A percentile compares a stretch with the other conserved stretches of the same genome.
Evolutionary conservation across 441 rosid genomes (phyloP).

Genomic region (Euphorbia celastroides): DNA sequence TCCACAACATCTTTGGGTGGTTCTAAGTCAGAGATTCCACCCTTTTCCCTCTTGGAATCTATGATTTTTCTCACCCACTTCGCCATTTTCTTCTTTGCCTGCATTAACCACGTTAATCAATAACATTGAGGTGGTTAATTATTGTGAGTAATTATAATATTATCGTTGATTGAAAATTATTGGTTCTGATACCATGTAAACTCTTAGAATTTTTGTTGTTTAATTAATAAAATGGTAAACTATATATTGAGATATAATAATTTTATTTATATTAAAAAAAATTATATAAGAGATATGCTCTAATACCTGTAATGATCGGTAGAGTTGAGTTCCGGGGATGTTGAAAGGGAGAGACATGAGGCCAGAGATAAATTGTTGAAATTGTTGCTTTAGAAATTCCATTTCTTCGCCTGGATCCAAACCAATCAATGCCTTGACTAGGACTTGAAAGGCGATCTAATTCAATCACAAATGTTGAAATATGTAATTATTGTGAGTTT

Average conservation of each 20-base stretch:
- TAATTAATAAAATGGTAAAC: too few relatives aligned
- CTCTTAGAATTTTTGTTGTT: too few relatives aligned
- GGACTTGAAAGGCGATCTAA: slow-evolving; percentile 86
- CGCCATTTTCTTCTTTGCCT: slow-evolving; percentile 95
- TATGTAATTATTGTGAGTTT: slow-evolving; percentile 31
- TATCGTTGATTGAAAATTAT: too few relatives aligned
- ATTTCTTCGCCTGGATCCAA: slow-evolving; percentile 79
- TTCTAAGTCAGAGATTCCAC: slow-evolving; percentile 22
- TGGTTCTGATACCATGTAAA: too few relatives aligned
- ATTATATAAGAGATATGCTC: too few relatives aligned
- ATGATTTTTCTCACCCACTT: slow-evolving; percentile 54
- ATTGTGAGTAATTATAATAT: too few relatives aligned
- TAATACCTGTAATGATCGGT: slow-evolving; percentile 77
- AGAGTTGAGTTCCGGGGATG: slow-evolving; percentile 86
- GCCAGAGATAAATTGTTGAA: slow-evolving; percentile 78
- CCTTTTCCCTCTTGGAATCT: slow-evolving; percentile 33
- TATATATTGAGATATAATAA: too few relatives aligned
- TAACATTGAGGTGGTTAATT: too few relatives aligned
- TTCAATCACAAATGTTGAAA: slow-evolving; percentile 14
- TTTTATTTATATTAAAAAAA: too few relatives aligned
- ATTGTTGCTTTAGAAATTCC: slow-evolving; percentile 61
- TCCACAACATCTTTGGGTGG: slow-evolving; percentile 62
- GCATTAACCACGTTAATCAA: slow-evolving; percentile 1
- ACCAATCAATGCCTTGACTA: slow-evolving; percentile 88
- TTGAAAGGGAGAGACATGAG: slow-evolving; percentile 89